Base-by-base conservation (phyloP, 179 eudicot genomes). In the Beta lomatogona region DNA sequence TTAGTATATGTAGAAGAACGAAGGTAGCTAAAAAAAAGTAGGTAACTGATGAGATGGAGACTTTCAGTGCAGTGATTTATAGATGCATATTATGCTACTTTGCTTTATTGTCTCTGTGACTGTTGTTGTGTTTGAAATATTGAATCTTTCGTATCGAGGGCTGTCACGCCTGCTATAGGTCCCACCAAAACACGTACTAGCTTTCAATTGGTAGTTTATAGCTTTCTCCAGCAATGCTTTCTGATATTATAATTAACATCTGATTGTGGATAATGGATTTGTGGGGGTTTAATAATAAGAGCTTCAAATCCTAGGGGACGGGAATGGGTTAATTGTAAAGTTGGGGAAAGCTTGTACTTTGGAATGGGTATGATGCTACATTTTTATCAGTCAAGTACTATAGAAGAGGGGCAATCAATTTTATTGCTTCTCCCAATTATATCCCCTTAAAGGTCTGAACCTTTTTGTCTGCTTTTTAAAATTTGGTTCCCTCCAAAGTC, bases 41-140 rank as follows among this genome's bases (percentile, higher is more conserved):
- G 66, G 18, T 36, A 9, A 44, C 4, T 64, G 36, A 25, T 36
- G 25, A 22, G 11, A 48, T 48, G 10, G 10, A 48, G 53, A 48
- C 8, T 48, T 48, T 48, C 11, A 7, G 8, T 48, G 9, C 53
- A 48, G 53, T 48, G 10, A 6, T 6, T 48, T 48, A 48, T 45
- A 53, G 72, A n/a, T 77, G 41, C 76, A 53, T 78, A 14, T 69
- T 69, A 55, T 22, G 13, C 44, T 69, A 75, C 61, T 69, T 72
- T 69, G 18, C 53, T 48, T 48, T 48, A 57, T 59, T 22, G 50
- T 45, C 22, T 68, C 22, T 5, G 6, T 36, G 25, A 36, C 41
- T 54, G 58, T n/a, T 21, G 21, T 68, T 36, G 57, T 41, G 41
- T 21, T 57, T 58, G 48, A n/a, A 22, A 46, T 46, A 21, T 46